Percentiles rank a stretch among this genome's conserved stretches.
These are phyloP conservation scores for Metschnikowia cerradonensis DNA, from an alignment of 805 yeast species.

Conservation along the genomic window DNA sequence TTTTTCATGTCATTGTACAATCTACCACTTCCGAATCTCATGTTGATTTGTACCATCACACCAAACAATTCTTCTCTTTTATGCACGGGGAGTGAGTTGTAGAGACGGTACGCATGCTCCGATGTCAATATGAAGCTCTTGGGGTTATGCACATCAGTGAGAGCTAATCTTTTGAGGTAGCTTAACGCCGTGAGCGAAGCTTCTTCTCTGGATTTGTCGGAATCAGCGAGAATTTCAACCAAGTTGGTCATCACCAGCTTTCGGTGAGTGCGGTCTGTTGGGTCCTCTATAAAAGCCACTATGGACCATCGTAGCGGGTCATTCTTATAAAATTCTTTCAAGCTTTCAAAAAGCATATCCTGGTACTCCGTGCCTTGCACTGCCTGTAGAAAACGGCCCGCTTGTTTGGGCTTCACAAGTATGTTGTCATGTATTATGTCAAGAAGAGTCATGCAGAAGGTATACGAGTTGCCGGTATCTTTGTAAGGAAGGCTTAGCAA, in stretches of 20 bases:
- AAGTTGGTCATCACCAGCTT: conserved; percentile 16
- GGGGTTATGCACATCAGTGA: conserved; percentile 21
- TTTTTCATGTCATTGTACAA: conserved; percentile 19
- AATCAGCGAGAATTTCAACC: conserved; percentile 10
- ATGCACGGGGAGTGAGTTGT: neutral
- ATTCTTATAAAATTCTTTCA: conserved; percentile 15
- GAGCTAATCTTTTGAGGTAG: conserved; percentile 26
- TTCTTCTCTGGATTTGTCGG: conserved; percentile 11
- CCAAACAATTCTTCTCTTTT: conserved; percentile 23
- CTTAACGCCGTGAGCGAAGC: conserved; percentile 20
- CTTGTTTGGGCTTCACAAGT: conserved; percentile 22
- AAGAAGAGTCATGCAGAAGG: conserved; percentile 27
- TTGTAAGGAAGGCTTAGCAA: conserved; percentile 25
- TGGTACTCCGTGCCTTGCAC: conserved; percentile 20
- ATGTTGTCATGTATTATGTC: conserved; percentile 29
- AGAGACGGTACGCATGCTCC: neutral
- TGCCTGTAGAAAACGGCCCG: conserved; percentile 19
- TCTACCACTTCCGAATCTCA: conserved; percentile 22
- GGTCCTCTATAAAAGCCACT: conserved; percentile 25
- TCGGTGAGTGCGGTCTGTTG: conserved; percentile 17
- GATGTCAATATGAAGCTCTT: conserved; percentile 15
- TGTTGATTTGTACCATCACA: conserved; percentile 29
- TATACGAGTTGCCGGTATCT: conserved; percentile 22
- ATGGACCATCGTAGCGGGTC: conserved; percentile 26
- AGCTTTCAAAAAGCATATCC: conserved; percentile 15